Base-by-base conservation (phyloP, 1,284 basidiomycete species). In the Anthracocystis panici-leucophaei region DNA sequence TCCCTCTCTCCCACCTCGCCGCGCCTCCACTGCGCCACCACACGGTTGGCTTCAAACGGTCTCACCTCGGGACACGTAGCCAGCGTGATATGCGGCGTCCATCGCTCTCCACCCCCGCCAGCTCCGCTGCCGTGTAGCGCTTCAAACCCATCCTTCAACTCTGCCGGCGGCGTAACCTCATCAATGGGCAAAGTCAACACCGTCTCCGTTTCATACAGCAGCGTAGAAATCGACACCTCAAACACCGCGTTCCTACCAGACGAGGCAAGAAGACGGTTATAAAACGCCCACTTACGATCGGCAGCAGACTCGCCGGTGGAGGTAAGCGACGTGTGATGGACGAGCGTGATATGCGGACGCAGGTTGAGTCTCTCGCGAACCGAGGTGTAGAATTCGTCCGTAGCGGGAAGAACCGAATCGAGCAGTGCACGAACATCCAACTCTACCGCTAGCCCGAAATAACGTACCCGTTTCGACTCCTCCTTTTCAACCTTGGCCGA, bases 261-360 rank as follows among this genome's bases (percentile, higher is more conserved):
- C 31, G 50, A 20, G n/a, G 41, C 20, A 12, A 60, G 40, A 12
- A 74, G 62, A 11, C 2, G 5, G 9, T 40, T 42, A 57, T 74
- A 74, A 44, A 73, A 73, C 0, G 9, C 2, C 70, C 70, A 73
- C 46, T 61, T 57, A 3, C 25, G n/a, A 40, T 66, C 55, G 6
- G 42, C 21, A 3, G 33, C 16, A 33, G 21, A n/a, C 35, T 42
- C 16, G 42, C n/a, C 3, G 38, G 53, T 10, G 40, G 56, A 9
- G 23, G 55, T 55, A 27, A 61, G 62, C 25, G 57, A 53, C 8
- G 64, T 29, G 21, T 44, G 29, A 84, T 99, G 96, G 9, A 92
- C 90, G 57, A 98, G 87, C 0, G 96, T 98, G 59, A 97, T 88
- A 84, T 99, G 96, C 1, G 95, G 94, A 2, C 69, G 57, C 14